Percentiles rank a stretch among this genome's conserved stretches.
phyloP scores from a whole-genome alignment of 2,329 filamentous ascomycete genomes.

The Dryadomyces quercivorus region DNA sequence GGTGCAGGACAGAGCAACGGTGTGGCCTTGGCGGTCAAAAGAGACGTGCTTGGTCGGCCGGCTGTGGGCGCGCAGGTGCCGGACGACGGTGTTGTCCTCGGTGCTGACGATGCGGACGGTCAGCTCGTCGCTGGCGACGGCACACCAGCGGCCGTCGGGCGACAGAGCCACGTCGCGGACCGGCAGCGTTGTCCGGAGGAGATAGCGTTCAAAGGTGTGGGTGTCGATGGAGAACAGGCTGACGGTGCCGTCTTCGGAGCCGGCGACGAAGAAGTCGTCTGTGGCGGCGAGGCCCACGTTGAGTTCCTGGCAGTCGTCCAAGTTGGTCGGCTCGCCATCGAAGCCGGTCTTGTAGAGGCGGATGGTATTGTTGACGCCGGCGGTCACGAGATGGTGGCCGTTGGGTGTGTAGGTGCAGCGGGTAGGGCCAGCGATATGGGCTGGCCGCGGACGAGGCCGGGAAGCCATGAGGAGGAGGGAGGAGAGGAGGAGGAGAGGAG shows the following conservation, averaged over 20 bases:
- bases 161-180: slow-evolving; percentile 78
- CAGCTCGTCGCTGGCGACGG: slow-evolving; percentile 92
- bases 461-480: slow-evolving; percentile 9
- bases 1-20: slow-evolving; percentile 70
- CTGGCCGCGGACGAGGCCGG: slow-evolving; percentile 52
- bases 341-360: slow-evolving; percentile 86
- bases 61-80: slow-evolving; percentile 69
- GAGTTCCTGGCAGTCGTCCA: slow-evolving; percentile 82
- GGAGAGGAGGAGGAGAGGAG: neutral
- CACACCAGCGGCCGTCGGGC: slow-evolving; percentile 72
- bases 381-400: slow-evolving; percentile 76
- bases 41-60: slow-evolving; percentile 85
- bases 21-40: slow-evolving; percentile 69
- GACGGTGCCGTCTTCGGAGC: slow-evolving; percentile 91
- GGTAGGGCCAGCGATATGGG: slow-evolving; percentile 75
- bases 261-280: slow-evolving; percentile 74
- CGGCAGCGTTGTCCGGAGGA: slow-evolving; percentile 74
- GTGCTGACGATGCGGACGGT: slow-evolving; percentile 82
- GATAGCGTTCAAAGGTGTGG: slow-evolving; percentile 64
- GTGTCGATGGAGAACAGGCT: slow-evolving; percentile 77
- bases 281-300: slow-evolving; percentile 69
- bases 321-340: slow-evolving; percentile 81
- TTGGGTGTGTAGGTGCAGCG: slow-evolving; percentile 83
- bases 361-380: slow-evolving; percentile 86
- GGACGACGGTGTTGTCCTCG: slow-evolving; percentile 62